Percentiles rank a stretch among this genome's conserved stretches.
phyloP scores from a whole-genome alignment of 192 early-diverging fungal genomes.

The Neocallimastix lanati region DNA sequence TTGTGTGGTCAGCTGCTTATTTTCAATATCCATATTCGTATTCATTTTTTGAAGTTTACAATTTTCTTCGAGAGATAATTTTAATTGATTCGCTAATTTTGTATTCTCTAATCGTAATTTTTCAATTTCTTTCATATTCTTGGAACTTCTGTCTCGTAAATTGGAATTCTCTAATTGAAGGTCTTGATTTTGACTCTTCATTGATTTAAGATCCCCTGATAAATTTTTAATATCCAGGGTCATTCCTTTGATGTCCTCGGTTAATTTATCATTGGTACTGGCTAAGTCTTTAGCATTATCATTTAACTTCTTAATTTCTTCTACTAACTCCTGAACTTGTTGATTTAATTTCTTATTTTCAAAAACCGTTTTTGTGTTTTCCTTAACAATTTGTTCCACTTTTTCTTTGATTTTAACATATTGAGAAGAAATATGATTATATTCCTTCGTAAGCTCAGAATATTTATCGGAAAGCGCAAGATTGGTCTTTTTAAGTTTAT shows the following conservation, averaged over 20 bases:
- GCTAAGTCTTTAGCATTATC: not conserved
- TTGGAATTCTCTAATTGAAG: not conserved
- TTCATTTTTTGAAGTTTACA: not conserved
- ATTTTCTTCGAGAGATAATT: not conserved
- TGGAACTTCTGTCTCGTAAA: not conserved
- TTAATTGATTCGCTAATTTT: not conserved
- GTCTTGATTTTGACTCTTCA: not conserved
- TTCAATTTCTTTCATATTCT: not conserved
- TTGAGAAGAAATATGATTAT: not conserved
- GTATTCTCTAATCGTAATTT: not conserved
- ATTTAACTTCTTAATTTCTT: not conserved
- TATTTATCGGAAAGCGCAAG: not conserved
- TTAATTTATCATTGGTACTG: not conserved
- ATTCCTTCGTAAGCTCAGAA: not conserved
- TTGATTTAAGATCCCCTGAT: not conserved
- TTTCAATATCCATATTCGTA: not conserved
- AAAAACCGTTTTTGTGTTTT: not conserved
- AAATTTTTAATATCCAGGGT: not conserved
- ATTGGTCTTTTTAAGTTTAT: not conserved
- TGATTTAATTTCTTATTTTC: not conserved
- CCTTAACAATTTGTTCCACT: not conserved
- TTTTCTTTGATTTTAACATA: not conserved
- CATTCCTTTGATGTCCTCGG: not conserved
- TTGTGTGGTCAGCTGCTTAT: not conserved
- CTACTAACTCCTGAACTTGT: not conserved